A percentile compares a stretch with the other conserved stretches of the same genome.
Conservation (phyloP, 2,329 filamentous ascomycete species). For the Pyrenochaeta sp. region DNA sequence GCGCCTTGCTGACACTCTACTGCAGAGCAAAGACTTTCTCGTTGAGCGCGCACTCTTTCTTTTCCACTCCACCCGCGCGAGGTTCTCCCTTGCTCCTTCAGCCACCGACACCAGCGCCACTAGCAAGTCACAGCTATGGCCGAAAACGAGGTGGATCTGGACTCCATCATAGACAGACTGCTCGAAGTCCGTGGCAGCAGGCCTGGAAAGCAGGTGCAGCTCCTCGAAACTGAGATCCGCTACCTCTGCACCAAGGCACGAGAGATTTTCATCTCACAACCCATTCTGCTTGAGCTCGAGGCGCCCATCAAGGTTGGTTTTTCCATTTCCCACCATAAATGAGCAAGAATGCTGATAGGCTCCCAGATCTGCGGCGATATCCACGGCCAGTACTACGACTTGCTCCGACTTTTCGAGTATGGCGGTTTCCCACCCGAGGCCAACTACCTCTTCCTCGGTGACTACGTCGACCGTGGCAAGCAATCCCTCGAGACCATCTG, state of each 20-base stretch:
- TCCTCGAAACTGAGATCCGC: constrained; percentile 94
- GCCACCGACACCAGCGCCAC: constrained; percentile 29
- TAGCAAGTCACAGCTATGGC: constrained; percentile 66
- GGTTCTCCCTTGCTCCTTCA: constrained; percentile 42
- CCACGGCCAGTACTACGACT: constrained; percentile 98
- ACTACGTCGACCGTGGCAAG: constrained; percentile 99
- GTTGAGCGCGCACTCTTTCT: constrained; percentile 34
- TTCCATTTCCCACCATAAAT: too few species aligned
- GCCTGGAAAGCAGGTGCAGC: constrained; percentile 97
- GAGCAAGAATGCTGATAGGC: constrained; percentile 20
- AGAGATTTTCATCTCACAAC: constrained; percentile 99
- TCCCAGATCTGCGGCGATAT: constrained; percentile 96
- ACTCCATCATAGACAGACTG: constrained; percentile 98
- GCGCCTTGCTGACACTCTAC: constrained; percentile 28
- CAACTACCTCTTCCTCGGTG: constrained; percentile 99
- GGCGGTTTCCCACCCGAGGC: constrained; percentile 97
- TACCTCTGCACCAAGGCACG: constrained; percentile 98
- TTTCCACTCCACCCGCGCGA: constrained; percentile 42
- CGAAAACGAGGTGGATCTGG: constrained; percentile 93
- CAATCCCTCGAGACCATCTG: constrained; percentile 99
- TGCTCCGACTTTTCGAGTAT: constrained; percentile 96
- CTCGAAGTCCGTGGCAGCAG: constrained; percentile 97
- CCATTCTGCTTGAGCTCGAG: constrained; percentile 95
- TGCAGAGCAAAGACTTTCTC: constrained; percentile 27
- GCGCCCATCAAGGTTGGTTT: constrained; percentile 99